These are phyloP conservation scores for Lumnitzera littorea DNA, from an alignment of 345 rosid species.

Conservation along the genomic window DNA sequence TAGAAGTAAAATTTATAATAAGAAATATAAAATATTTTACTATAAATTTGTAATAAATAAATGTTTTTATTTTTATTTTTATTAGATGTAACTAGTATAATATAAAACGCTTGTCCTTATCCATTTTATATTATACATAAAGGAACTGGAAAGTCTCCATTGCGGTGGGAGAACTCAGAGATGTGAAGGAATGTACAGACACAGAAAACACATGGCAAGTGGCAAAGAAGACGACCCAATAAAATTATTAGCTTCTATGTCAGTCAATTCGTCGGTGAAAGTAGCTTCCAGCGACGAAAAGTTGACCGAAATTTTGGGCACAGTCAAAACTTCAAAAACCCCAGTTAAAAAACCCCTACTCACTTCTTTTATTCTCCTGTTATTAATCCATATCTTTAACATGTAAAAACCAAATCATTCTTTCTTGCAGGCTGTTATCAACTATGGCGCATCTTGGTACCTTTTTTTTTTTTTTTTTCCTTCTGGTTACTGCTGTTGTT, in stretches of 20 bases:
- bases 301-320: constrained; percentile 30
- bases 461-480: neutral
- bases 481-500: neutral
- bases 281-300: constrained; percentile 40
- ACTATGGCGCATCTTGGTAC: constrained; percentile 66
- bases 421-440: constrained; percentile 41
- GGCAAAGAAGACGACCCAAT: neutral
- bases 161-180: no score
- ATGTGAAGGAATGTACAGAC: neutral
- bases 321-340: constrained; percentile 40
- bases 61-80: no score
- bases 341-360: constrained; percentile 19
- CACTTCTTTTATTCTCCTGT: neutral
- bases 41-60: no score
- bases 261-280: constrained; percentile 33
- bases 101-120: no score
- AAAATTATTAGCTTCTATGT: no score
- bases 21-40: no score
- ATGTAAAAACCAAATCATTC: neutral
- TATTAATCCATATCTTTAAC: neutral
- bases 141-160: no score
- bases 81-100: no score
- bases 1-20: no score
- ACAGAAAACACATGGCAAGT: neutral
- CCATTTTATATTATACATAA: no score